phyloP scores from a whole-genome alignment of 192 early-diverging fungal genomes.

The Funneliformis geosporum region DNA sequence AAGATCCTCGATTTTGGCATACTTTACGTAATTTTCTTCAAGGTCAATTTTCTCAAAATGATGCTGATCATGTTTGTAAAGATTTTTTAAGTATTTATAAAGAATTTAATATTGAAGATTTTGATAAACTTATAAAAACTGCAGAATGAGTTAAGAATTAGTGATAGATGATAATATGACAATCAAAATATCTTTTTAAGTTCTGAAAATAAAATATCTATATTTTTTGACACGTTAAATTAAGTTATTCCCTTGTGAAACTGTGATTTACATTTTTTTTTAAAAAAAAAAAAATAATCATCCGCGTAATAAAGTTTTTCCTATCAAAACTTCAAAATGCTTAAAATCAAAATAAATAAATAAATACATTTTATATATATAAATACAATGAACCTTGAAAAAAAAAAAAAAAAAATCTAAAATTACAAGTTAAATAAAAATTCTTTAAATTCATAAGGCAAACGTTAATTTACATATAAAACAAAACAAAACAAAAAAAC shows the following conservation, averaged over 20 bases:
- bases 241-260: too few species aligned
- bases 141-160: not conserved
- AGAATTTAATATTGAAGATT: not conserved
- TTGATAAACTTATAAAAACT: conserved; percentile 1
- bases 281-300: not conserved
- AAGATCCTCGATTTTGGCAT: conserved; percentile 9
- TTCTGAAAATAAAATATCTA: too few species aligned
- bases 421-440: not conserved
- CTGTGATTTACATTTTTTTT: too few species aligned
- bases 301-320: not conserved
- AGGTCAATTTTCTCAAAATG: conserved; percentile 6
- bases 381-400: not conserved
- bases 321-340: not conserved
- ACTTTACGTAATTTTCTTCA: not conserved
- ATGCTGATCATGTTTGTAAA: conserved; percentile 9
- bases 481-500: not conserved
- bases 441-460: not conserved
- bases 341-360: not conserved
- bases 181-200: too few species aligned
- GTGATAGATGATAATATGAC: too few species aligned
- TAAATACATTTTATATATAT: not conserved
- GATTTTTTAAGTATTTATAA: conserved; percentile 8
- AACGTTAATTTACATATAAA: not conserved
- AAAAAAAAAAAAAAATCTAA: not conserved
- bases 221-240: too few species aligned